phyloP scores from a whole-genome alignment of 148 eudicot species.

The Rhododendron ovatum region DNA sequence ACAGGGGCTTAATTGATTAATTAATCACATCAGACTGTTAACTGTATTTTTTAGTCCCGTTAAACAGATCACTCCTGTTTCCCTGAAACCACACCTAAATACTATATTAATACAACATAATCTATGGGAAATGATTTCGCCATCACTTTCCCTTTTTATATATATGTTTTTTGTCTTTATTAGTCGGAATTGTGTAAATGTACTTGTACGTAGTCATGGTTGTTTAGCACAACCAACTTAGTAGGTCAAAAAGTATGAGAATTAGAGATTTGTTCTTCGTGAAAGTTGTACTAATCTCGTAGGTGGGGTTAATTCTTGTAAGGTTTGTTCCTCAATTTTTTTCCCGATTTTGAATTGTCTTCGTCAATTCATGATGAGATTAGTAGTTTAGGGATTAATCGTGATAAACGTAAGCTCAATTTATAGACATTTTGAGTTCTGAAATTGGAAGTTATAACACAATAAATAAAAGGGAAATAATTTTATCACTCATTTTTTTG shows the following conservation, averaged over 20 bases:
- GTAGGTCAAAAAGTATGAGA: not conserved
- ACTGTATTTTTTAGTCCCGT: not conserved
- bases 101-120: not conserved
- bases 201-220: not conserved
- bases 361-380: not conserved
- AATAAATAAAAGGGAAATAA: too few relatives aligned
- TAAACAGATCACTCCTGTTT: not conserved
- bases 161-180: not conserved
- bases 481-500: too few relatives aligned
- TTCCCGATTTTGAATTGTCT: not conserved
- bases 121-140: not conserved
- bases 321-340: too few relatives aligned
- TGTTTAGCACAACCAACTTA: not conserved
- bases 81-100: not conserved
- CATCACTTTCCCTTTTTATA: not conserved
- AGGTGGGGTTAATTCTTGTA: not conserved
- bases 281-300: too few relatives aligned
- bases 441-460: not conserved
- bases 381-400: not conserved
- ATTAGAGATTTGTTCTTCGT: too few relatives aligned
- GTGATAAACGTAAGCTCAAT: too few relatives aligned
- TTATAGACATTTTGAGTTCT: not conserved
- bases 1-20: constrained; percentile 6
- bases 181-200: not conserved
- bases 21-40: not conserved